These are phyloP conservation scores for Voacanga thouarsii DNA, from an alignment of 257 asterid species.

Conservation along the genomic window DNA sequence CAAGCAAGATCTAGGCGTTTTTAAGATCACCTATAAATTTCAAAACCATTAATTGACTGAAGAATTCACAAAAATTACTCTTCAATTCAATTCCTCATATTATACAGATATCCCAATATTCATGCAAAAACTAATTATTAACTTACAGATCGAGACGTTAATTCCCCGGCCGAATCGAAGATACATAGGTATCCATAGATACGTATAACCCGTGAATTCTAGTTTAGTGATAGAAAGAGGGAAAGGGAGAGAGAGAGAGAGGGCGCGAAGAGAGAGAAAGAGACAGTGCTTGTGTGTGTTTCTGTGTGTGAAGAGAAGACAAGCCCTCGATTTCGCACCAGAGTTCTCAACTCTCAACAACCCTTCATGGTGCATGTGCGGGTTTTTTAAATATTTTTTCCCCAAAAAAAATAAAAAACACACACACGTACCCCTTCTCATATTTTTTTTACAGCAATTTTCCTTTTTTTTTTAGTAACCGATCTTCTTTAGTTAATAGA, in stretches of 20 bases:
- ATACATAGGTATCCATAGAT: constrained; percentile 25
- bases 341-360: constrained; percentile 28
- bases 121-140: constrained; percentile 11
- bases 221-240: background rate
- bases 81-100: constrained; percentile 25
- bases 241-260: background rate
- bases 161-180: constrained; percentile 21
- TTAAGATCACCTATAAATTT: constrained; percentile 10
- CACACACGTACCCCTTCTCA: too few species aligned
- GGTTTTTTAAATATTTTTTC: background rate
- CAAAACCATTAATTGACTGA: constrained; percentile 2
- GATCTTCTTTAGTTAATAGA: background rate
- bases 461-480: background rate
- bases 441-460: too few species aligned
- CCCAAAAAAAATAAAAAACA: too few species aligned
- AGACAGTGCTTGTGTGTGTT: constrained; percentile 4
- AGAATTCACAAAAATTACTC: constrained; percentile 20
- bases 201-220: background rate
- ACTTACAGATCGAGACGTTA: constrained; percentile 58
- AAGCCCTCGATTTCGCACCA: constrained; percentile 50
- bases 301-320: constrained; percentile 31
- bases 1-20: constrained; percentile 67
- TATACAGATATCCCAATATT: constrained; percentile 5
- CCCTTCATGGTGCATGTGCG: constrained; percentile 25
- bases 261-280: constrained; percentile 4